phyloP scores from a whole-genome alignment of 768 basidiomycete genomes.

The Naematelia aurantialba region DNA sequence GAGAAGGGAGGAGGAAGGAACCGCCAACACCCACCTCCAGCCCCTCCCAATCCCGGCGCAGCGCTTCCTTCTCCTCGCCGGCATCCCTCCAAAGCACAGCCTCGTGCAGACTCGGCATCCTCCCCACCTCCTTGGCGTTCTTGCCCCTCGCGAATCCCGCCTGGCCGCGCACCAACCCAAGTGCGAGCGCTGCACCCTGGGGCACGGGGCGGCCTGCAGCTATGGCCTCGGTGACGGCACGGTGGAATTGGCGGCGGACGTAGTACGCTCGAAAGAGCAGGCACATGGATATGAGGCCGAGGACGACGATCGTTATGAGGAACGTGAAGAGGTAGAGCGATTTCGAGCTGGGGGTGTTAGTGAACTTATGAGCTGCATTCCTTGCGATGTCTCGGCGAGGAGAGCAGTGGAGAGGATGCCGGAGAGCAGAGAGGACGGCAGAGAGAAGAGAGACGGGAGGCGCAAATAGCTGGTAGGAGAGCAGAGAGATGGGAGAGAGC shows the following conservation, averaged over 20 bases:
- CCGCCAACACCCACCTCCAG: no score
- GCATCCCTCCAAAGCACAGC: no score
- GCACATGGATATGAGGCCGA: constrained; percentile 27
- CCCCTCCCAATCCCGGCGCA: constrained; percentile 15
- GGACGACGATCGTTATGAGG: constrained; percentile 40
- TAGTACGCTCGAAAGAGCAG: constrained; percentile 34
- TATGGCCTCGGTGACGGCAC: constrained; percentile 37
- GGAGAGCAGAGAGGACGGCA: no score
- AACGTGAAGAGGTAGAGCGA: constrained; percentile 44
- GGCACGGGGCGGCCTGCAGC: constrained; percentile 26
- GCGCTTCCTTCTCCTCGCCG: constrained; percentile 39
- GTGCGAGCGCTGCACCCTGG: constrained; percentile 20
- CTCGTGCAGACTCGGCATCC: constrained; percentile 33
- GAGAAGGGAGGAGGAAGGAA: no score
- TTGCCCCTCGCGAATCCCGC: no score
- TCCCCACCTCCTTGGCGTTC: constrained; percentile 30
- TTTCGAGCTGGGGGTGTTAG: constrained; percentile 22
- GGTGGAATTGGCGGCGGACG: constrained; percentile 29
- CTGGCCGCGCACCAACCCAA: constrained; percentile 19
- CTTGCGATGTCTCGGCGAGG: no score
- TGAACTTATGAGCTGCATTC: no score
- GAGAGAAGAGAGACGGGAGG: no score
- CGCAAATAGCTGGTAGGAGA: no score
- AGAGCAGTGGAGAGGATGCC: no score
- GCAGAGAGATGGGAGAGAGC: no score